Evolutionary conservation across 768 basidiomycete species (phyloP).

Genomic region (Heimioporus sp.): DNA sequence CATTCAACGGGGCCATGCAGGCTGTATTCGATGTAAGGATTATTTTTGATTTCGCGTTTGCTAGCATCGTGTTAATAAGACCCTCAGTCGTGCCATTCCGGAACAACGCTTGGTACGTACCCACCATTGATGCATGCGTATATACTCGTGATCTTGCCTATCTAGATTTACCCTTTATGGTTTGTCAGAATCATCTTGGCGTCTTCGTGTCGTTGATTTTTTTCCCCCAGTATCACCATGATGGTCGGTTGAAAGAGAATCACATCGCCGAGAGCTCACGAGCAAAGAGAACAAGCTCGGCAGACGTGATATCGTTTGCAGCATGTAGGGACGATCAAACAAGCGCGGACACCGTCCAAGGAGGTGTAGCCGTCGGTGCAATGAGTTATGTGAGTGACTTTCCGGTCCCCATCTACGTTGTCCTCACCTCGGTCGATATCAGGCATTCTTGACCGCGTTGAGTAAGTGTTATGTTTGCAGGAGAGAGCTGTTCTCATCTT

Average conservation of each 20-base stretch:
- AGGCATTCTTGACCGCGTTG: conserved; percentile 63
- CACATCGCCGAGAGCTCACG: conserved; percentile 36
- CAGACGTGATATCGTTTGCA: conserved; percentile 81
- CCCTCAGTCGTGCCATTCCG: conserved; percentile 46
- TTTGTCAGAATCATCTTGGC: conserved; percentile 3
- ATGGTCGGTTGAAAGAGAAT: conserved; percentile 49
- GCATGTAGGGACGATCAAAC: conserved; percentile 71
- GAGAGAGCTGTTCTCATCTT: not conserved
- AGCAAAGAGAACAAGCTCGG: conserved; percentile 52
- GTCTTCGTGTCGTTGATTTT: not conserved
- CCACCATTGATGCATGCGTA: not conserved
- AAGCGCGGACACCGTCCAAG: conserved; percentile 66
- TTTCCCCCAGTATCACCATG: conserved; percentile 51
- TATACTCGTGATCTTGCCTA: not conserved
- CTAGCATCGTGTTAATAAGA: not conserved
- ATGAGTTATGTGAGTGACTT: conserved; percentile 69
- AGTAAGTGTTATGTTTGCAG: conserved; percentile 25
- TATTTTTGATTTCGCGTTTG: not conserved
- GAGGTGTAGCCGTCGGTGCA: conserved; percentile 68
- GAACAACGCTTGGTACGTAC: conserved; percentile 42
- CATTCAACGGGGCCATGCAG: conserved; percentile 8
- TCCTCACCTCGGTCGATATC: conserved; percentile 2
- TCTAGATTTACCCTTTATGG: conserved; percentile 29
- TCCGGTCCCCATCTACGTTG: not conserved
- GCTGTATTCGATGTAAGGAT: conserved; percentile 50